phyloP scores from a whole-genome alignment of 768 basidiomycete genomes.

The Auriculariales sp. region DNA sequence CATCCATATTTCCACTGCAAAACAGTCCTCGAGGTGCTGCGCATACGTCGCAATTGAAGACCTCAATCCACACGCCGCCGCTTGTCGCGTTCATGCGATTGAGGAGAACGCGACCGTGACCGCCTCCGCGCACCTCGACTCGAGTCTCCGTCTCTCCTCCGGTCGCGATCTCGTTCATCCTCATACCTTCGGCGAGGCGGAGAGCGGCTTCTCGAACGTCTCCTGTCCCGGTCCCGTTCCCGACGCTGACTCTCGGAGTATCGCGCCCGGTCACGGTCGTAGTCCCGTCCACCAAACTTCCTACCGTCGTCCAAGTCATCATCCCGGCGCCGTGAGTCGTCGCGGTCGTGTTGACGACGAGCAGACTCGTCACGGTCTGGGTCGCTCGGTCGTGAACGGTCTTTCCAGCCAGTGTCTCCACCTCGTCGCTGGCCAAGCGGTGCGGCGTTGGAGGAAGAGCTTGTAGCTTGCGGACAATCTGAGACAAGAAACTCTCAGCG shows the following conservation, averaged over 20 bases:
- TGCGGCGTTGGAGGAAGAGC: too few species aligned
- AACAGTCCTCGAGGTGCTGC: too few species aligned
- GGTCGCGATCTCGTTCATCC: too few species aligned
- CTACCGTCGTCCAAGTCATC: constrained; percentile 4
- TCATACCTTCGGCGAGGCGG: constrained; percentile 5
- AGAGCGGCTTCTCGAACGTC: constrained; percentile 1
- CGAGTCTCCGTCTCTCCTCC: too few species aligned
- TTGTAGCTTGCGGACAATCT: constrained; percentile 10
- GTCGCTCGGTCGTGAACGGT: background rate
- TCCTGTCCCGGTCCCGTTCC: constrained; percentile 2
- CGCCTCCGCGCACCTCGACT: background rate
- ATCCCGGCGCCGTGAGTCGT: background rate
- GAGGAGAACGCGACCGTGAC: background rate
- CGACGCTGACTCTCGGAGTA: constrained; percentile 1
- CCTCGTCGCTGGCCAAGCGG: too few species aligned
- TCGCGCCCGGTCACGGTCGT: background rate
- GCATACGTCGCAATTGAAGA: too few species aligned
- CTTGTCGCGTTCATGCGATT: background rate
- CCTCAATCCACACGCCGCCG: background rate
- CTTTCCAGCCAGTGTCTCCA: background rate
- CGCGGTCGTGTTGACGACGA: background rate
- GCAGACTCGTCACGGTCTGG: background rate
- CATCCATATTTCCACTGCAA: too few species aligned
- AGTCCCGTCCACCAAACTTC: background rate
- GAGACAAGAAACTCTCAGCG: background rate